A percentile compares a stretch with the other conserved stretches of the same genome.
Conservation (phyloP, 805 yeast genomes). For the Barnettozyma wickerhamii region DNA sequence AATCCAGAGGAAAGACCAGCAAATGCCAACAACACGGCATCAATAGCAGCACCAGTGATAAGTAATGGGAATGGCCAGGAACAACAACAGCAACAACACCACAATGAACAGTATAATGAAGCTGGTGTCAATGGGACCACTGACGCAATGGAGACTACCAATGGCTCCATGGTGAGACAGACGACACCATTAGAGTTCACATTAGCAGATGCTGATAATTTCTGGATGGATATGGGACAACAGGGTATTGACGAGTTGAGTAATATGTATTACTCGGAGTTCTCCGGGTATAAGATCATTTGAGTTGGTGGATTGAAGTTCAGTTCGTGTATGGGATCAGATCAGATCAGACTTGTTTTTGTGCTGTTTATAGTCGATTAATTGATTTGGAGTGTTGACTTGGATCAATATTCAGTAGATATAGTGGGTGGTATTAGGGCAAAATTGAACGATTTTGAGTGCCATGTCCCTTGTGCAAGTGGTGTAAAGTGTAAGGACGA, state of each 20-base stretch:
- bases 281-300: slow-evolving; percentile 24
- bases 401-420: too few species aligned
- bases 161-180: background rate
- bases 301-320: slow-evolving; percentile 1
- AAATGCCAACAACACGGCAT: background rate
- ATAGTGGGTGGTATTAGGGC: too few species aligned
- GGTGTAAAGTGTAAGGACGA: too few species aligned
- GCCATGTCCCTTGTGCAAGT: too few species aligned
- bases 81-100: background rate
- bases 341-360: too few species aligned
- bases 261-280: slow-evolving; percentile 25
- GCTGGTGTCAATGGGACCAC: background rate
- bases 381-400: too few species aligned
- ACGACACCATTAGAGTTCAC: slow-evolving; percentile 17
- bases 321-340: too few species aligned
- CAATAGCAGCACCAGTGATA: background rate
- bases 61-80: background rate
- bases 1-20: slow-evolving; percentile 6
- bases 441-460: too few species aligned
- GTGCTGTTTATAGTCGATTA: too few species aligned
- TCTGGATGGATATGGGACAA: slow-evolving; percentile 27
- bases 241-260: slow-evolving; percentile 24
- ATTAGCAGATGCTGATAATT: slow-evolving; percentile 18
- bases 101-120: background rate
- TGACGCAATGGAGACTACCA: background rate